Conservation (phyloP, 768 basidiomycete genomes). For the Fomitopsis serialis region DNA sequence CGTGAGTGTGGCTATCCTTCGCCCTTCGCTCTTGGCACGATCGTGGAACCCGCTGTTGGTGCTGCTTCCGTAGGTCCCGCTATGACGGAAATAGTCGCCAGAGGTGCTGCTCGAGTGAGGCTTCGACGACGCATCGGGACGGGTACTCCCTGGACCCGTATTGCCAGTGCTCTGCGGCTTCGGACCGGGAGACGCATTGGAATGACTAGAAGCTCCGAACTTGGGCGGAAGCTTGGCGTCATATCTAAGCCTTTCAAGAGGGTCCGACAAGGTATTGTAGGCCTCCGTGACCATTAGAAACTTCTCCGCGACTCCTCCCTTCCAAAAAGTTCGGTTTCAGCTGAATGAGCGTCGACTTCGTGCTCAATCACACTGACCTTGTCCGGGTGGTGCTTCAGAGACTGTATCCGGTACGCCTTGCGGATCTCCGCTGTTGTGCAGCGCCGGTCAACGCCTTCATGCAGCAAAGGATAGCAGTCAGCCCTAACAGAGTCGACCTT, state of each 20-base stretch:
- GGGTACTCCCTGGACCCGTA: no score
- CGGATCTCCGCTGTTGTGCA: constrained; percentile 68
- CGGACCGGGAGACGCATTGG: no score
- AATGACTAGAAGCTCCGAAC: no score
- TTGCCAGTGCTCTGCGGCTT: neutral
- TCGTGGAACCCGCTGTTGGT: no score
- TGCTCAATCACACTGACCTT: constrained; percentile 39
- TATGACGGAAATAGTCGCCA: no score
- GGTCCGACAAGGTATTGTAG: constrained; percentile 72
- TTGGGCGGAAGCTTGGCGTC: constrained; percentile 27
- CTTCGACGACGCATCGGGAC: no score
- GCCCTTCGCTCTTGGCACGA: no score
- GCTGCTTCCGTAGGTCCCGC: no score
- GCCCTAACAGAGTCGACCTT: neutral
- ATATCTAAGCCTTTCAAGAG: constrained; percentile 60
- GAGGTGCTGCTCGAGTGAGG: neutral
- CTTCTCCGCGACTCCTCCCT: constrained; percentile 81
- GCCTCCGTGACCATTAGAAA: constrained; percentile 86
- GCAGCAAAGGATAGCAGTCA: no score
- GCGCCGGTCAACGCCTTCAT: constrained; percentile 40
- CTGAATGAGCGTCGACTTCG: neutral
- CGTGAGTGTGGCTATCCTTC: no score
- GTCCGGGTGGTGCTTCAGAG: constrained; percentile 38
- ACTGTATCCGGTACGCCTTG: constrained; percentile 35
- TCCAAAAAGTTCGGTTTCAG: neutral